Evolutionary conservation across 2,329 filamentous ascomycete species (phyloP).

Genomic region (Ilyonectria sp.): DNA sequence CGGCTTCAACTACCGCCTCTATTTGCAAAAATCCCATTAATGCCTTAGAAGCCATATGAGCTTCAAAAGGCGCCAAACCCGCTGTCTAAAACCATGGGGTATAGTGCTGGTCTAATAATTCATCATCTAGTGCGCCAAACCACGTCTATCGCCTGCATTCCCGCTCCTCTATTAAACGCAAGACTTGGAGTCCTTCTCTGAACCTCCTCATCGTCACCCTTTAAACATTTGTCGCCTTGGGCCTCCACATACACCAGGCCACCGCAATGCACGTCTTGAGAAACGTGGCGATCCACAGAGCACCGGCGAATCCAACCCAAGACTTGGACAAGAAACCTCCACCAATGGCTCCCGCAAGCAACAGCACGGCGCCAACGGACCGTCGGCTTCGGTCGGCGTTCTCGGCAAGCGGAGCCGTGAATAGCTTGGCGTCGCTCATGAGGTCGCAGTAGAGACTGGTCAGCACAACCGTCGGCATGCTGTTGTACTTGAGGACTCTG

Average conservation of each 20-base stretch:
- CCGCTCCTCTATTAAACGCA: background rate
- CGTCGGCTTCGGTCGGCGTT: conserved; percentile 46
- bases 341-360: conserved; percentile 42
- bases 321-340: conserved; percentile 49
- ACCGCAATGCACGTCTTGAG: conserved; percentile 42
- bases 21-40: too few relatives aligned
- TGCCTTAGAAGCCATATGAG: background rate
- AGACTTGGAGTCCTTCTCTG: background rate
- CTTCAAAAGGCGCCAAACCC: background rate
- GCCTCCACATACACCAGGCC: conserved; percentile 46
- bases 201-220: background rate
- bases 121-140: background rate
- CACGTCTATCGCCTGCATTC: background rate
- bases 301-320: conserved; percentile 45
- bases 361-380: conserved; percentile 37
- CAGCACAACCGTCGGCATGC: conserved; percentile 46
- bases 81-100: background rate
- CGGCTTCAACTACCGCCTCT: too few relatives aligned
- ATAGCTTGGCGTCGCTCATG: conserved; percentile 47
- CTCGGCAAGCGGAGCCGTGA: conserved; percentile 43
- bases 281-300: conserved; percentile 48
- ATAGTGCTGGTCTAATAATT: background rate
- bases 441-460: conserved; percentile 48
- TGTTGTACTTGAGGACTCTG: conserved; percentile 47
- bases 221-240: conserved; percentile 30